phyloP scores from a whole-genome alignment of 495 filamentous ascomycete species.

The Podospora pseudopauciseta region DNA sequence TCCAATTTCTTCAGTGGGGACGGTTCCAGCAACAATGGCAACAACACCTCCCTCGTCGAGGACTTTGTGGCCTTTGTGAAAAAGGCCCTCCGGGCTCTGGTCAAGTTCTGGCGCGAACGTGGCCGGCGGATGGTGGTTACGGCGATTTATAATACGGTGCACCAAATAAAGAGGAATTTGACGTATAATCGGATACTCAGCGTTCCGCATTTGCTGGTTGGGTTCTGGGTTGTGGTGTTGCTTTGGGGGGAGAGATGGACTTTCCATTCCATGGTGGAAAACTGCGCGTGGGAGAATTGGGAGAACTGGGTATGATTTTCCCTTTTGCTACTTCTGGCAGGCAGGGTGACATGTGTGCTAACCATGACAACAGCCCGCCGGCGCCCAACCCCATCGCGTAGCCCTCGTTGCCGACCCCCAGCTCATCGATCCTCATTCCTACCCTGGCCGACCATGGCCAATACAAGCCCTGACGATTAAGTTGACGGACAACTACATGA shows the following conservation, averaged over 20 bases:
- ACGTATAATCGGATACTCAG: slow-evolving; percentile 48
- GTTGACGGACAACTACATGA: slow-evolving; percentile 86
- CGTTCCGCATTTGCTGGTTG: slow-evolving; percentile 62
- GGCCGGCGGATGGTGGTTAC: slow-evolving; percentile 33
- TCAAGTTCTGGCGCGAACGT: slow-evolving; percentile 37
- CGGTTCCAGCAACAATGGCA: slow-evolving; percentile 18
- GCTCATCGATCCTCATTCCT: slow-evolving; percentile 93
- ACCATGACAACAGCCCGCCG: slow-evolving; percentile 54
- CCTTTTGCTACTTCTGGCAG: not conserved
- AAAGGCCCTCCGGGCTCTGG: slow-evolving; percentile 32
- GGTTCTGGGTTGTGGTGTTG: slow-evolving; percentile 71
- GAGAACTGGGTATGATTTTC: slow-evolving; percentile 73
- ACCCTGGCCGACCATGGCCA: slow-evolving; percentile 90
- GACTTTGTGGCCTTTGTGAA: slow-evolving; percentile 28
- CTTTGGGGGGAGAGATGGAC: slow-evolving; percentile 85
- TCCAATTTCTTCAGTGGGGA: not conserved
- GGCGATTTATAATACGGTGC: slow-evolving; percentile 25
- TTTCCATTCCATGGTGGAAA: slow-evolving; percentile 62
- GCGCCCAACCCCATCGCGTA: slow-evolving; percentile 77
- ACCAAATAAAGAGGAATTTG: slow-evolving; percentile 40
- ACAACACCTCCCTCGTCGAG: slow-evolving; percentile 30
- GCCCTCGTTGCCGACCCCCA: slow-evolving; percentile 95
- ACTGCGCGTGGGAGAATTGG: slow-evolving; percentile 83
- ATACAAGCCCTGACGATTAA: slow-evolving; percentile 71
- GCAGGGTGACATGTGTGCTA: not conserved